Evolutionary conservation across 1,139 yeast species (phyloP).

Genomic region (Taiozyma sp.): DNA sequence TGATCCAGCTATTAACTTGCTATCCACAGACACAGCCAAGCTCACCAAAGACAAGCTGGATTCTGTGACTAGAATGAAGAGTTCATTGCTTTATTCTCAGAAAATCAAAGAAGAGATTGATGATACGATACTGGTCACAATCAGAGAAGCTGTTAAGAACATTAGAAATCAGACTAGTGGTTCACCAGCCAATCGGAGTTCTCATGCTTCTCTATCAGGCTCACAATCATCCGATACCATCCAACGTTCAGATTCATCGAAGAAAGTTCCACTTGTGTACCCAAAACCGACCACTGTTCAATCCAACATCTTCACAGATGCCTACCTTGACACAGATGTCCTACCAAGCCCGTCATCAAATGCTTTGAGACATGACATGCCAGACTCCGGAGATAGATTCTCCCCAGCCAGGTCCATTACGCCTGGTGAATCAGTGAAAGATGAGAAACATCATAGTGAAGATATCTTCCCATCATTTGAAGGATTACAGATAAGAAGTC

Average conservation of each 20-base stretch:
- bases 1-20: conserved; percentile 57
- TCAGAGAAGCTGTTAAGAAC: conserved; percentile 48
- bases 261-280: conserved; percentile 4
- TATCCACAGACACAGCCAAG: conserved; percentile 65
- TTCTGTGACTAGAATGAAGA: conserved; percentile 69
- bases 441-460: conserved; percentile 7
- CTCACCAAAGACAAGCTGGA: conserved; percentile 67
- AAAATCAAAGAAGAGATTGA: conserved; percentile 83
- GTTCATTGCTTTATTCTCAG: conserved; percentile 74
- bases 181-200: conserved; percentile 1
- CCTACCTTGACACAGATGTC: conserved; percentile 34
- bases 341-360: conserved; percentile 17
- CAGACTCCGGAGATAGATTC: conserved; percentile 19
- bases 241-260: neutral
- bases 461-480: conserved; percentile 11
- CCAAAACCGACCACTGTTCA: conserved; percentile 25
- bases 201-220: neutral
- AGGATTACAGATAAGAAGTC: conserved; percentile 21
- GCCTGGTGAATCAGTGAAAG: conserved; percentile 27
- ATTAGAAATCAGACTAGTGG: conserved; percentile 23
- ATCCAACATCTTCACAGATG: conserved; percentile 35
- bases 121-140: conserved; percentile 58
- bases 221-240: conserved; percentile 2
- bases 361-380: conserved; percentile 2
- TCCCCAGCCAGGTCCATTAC: conserved; percentile 36